Conservation (phyloP, 164 flowering plant species). For the Echeveria elegans region DNA sequence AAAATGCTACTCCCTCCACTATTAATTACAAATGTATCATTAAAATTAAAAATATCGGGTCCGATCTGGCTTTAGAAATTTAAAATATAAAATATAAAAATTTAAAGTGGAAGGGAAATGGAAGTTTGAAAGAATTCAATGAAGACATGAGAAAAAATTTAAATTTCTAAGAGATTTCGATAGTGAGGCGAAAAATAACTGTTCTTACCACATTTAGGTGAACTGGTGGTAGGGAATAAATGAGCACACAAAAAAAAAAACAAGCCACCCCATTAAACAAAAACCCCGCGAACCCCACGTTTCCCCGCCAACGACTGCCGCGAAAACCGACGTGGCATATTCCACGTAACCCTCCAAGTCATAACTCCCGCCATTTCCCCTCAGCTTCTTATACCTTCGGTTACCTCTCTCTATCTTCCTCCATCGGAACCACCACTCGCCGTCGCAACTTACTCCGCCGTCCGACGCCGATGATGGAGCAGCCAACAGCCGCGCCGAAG, state of each 20-base stretch:
- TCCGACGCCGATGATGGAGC: background rate
- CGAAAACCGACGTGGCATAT: constrained; percentile 10
- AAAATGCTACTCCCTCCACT: too few species aligned
- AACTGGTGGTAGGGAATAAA: too few species aligned
- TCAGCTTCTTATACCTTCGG: background rate
- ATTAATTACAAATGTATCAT: too few species aligned
- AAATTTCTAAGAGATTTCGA: too few species aligned
- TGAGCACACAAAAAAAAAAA: background rate
- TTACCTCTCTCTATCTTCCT: background rate
- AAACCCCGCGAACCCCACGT: background rate
- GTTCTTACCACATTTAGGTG: too few species aligned
- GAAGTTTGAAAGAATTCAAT: too few species aligned
- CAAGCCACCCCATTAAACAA: background rate
- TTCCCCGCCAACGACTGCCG: constrained; percentile 4
- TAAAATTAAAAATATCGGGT: background rate
- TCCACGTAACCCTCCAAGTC: constrained; percentile 14
- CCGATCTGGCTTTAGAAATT: too few species aligned
- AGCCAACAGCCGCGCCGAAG: background rate
- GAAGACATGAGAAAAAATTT: too few species aligned
- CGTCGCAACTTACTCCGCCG: background rate
- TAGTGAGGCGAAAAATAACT: too few species aligned
- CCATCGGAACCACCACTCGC: background rate
- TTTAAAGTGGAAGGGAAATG: too few species aligned
- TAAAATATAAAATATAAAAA: too few species aligned
- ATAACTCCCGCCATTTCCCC: constrained; percentile 22